Conservation (phyloP, 129 eudicot genomes). For the Deinandra increscens region DNA sequence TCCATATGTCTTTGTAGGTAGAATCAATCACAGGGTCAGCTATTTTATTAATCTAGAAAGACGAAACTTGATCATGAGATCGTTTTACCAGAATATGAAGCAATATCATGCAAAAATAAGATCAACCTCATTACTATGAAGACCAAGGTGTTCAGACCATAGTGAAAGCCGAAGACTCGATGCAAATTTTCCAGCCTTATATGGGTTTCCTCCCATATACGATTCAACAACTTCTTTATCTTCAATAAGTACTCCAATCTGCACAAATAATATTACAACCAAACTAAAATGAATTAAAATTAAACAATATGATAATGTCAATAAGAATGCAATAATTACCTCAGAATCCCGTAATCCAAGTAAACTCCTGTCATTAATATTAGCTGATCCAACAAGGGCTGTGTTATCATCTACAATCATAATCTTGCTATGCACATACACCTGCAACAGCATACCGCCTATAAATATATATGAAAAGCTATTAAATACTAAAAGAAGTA, state of each 20-base stretch:
- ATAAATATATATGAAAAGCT: background rate
- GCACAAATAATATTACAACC: slow-evolving; percentile 11
- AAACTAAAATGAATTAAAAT: background rate
- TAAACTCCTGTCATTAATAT: slow-evolving; percentile 93
- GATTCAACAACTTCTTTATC: slow-evolving; percentile 86
- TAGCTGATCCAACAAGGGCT: slow-evolving; percentile 84
- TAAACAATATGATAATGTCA: background rate
- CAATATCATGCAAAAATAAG: background rate
- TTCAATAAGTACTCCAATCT: slow-evolving; percentile 94
- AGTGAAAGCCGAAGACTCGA: slow-evolving; percentile 84
- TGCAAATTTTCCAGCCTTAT: slow-evolving; percentile 95
- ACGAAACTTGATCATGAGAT: slow-evolving; percentile 3
- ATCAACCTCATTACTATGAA: slow-evolving; percentile 67
- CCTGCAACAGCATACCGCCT: slow-evolving; percentile 37
- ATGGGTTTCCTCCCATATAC: slow-evolving; percentile 75
- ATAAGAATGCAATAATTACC: slow-evolving; percentile 36
- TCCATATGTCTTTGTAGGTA: slow-evolving; percentile 96
- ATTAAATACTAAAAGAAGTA: background rate
- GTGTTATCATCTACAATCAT: slow-evolving; percentile 89
- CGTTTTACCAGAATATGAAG: background rate
- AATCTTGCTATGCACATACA: slow-evolving; percentile 94
- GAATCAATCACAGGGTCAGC: slow-evolving; percentile 82
- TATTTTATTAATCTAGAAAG: slow-evolving; percentile 58
- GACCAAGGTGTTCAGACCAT: slow-evolving; percentile 98
- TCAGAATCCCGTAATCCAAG: slow-evolving; percentile 98